These are phyloP conservation scores for Silene coronaria DNA, from an alignment of 179 eudicot genomes.

Conservation along the genomic window DNA sequence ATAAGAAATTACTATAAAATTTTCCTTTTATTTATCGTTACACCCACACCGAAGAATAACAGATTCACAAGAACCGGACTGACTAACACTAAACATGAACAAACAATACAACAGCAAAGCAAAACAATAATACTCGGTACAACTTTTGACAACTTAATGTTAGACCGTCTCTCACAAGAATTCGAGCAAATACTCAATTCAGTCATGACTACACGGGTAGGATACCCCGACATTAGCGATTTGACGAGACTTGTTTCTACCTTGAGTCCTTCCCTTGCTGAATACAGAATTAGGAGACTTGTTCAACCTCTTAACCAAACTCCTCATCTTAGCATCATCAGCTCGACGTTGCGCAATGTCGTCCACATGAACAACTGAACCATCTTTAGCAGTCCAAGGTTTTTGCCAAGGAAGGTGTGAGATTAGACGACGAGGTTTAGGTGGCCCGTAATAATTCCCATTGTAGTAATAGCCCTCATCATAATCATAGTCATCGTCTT, in stretches of 20 bases:
- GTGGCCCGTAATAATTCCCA: neutral
- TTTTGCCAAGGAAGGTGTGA: neutral
- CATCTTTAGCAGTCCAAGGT: neutral
- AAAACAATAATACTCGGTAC: no score
- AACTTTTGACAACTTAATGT: no score
- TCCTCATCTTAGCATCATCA: constrained; percentile 6
- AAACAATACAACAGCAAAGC: no score
- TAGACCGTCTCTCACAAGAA: no score
- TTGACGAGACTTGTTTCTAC: neutral
- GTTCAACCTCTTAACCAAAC: constrained; percentile 5
- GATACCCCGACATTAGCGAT: neutral
- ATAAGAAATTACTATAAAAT: no score
- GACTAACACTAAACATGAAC: no score
- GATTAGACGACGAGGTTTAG: neutral
- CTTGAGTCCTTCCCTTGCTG: neutral
- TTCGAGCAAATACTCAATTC: neutral
- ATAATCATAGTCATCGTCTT: neutral
- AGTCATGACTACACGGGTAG: neutral
- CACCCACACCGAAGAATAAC: no score
- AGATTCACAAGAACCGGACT: no score
- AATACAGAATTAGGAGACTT: constrained; percentile 7
- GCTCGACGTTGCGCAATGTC: neutral
- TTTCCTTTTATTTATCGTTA: no score
- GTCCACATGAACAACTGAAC: neutral
- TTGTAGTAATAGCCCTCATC: neutral